Base-by-base conservation (phyloP, 192 early-diverging fungal genomes). In the Jimgerdemannia lactiflua region DNA sequence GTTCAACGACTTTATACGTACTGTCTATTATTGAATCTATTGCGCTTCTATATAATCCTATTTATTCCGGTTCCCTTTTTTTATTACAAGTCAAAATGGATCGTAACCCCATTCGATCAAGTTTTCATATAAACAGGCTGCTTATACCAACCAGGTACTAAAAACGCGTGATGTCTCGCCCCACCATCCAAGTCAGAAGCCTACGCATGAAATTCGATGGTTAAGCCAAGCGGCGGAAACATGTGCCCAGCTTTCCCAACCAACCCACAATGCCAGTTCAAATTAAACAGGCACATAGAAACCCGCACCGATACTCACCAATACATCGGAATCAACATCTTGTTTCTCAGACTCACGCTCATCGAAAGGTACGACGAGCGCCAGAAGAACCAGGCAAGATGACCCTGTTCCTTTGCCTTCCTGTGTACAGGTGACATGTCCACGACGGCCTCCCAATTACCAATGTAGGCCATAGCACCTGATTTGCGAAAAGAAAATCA, bases 401-500 rank as follows among this genome's bases (percentile, higher is more conserved):
- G 75, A 0, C 89, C 89, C 0, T 79, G 78, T 49, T 87, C 83
- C 40, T 84, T 89, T 3, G 85, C 85, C 10, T 81, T 74, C 40
- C 83, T 71, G 49, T 84, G 83, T 40, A 88, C 77, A 41, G 81
- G 44, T 66, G 86, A 82, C 85, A 90, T 85, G 73, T 90, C 89
- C 40, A 89, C 88, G 3, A 90, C 75, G 3, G 89, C 89, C 74
- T 86, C 77, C 74, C 76, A 86, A 42, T 80, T 84, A 18, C 90
- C 91, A 70, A 92, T 88, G 70, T 93, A 93, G 0, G 89, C 93
- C 90, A 93, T 90, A 19, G 84, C 84, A 3, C 91, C 93, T 64
- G 85, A 54, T 70, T 92, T 89, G 49, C 49, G 49, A 59, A 59
- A 29, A 29, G 29, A 29, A 29, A 29, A 29, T 29, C 29, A 29